These are phyloP conservation scores for Russula emetica DNA, from an alignment of 768 basidiomycete species.

Conservation along the genomic window DNA sequence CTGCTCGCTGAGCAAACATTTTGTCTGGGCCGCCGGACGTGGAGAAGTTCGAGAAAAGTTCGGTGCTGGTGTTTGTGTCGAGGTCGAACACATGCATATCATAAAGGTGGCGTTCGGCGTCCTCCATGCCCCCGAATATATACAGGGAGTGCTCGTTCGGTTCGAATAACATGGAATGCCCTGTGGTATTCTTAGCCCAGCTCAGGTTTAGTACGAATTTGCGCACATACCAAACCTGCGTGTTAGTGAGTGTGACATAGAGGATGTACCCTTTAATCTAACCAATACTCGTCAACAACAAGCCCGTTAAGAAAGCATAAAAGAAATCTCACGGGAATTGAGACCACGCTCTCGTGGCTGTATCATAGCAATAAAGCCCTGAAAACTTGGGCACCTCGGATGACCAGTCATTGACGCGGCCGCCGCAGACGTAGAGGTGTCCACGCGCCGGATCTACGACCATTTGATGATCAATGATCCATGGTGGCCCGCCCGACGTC, in stretches of 20 bases:
- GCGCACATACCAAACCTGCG: slow-evolving; percentile 53
- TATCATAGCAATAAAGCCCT: slow-evolving; percentile 69
- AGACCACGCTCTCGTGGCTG: slow-evolving; percentile 63
- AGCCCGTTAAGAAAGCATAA: background rate
- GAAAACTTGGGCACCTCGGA: slow-evolving; percentile 59
- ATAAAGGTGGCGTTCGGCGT: slow-evolving; percentile 54
- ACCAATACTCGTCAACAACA: background rate
- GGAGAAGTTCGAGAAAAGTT: slow-evolving; percentile 61
- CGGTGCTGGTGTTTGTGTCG: slow-evolving; percentile 49
- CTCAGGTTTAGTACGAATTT: background rate
- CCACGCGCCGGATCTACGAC: slow-evolving; percentile 67
- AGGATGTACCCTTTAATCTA: slow-evolving; percentile 30
- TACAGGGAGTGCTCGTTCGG: slow-evolving; percentile 52
- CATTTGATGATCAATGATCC: slow-evolving; percentile 81
- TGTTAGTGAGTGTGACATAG: slow-evolving; percentile 44
- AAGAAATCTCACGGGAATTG: slow-evolving; percentile 52
- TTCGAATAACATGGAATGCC: slow-evolving; percentile 82
- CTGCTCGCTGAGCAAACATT: slow-evolving; percentile 70
- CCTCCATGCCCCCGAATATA: slow-evolving; percentile 71
- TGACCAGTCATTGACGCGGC: slow-evolving; percentile 64
- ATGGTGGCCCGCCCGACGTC: slow-evolving; percentile 63
- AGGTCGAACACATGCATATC: slow-evolving; percentile 78
- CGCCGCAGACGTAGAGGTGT: slow-evolving; percentile 72
- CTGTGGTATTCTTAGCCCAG: slow-evolving; percentile 33
- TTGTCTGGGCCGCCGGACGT: slow-evolving; percentile 61